Percentiles rank a stretch among this genome's conserved stretches.
Evolutionary conservation across 2,329 filamentous ascomycete species (phyloP).

Genomic region (Fusarium citri): DNA sequence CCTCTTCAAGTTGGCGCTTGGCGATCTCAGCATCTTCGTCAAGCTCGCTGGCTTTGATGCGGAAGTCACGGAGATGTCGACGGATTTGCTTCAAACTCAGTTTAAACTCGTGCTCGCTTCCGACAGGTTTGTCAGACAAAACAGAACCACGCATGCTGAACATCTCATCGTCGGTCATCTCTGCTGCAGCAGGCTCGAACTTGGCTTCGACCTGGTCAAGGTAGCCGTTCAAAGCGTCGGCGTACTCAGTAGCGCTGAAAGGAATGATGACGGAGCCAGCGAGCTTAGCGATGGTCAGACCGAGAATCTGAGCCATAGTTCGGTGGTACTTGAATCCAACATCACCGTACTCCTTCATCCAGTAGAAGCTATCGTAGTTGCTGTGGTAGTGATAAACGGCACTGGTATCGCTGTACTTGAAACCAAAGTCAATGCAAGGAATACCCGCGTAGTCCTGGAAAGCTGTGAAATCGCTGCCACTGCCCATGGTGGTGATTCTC

Average conservation of each 20-base stretch:
- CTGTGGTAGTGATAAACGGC: constrained; percentile 86
- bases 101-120: constrained; percentile 55
- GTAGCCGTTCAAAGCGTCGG: constrained; percentile 64
- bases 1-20: constrained; percentile 57
- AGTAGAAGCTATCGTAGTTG: constrained; percentile 91
- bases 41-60: constrained; percentile 56
- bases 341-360: constrained; percentile 88
- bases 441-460: constrained; percentile 80
- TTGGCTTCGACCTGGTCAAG: constrained; percentile 64
- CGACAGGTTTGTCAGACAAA: constrained; percentile 42
- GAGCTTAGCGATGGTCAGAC: constrained; percentile 70
- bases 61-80: constrained; percentile 53
- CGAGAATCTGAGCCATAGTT: constrained; percentile 74
- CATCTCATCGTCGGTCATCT: constrained; percentile 46
- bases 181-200: constrained; percentile 51
- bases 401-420: constrained; percentile 57
- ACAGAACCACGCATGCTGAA: constrained; percentile 48
- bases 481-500: constrained; percentile 73
- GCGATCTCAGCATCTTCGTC: constrained; percentile 59
- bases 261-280: constrained; percentile 71
- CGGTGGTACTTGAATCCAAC: constrained; percentile 73
- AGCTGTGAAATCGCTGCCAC: constrained; percentile 79
- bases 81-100: constrained; percentile 55
- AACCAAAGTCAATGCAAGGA: constrained; percentile 73
- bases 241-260: constrained; percentile 74